Percentiles rank a stretch among this genome's conserved stretches.
Conservation (phyloP, 192 early-diverging fungal genomes). For the Spinellus fusiger region DNA sequence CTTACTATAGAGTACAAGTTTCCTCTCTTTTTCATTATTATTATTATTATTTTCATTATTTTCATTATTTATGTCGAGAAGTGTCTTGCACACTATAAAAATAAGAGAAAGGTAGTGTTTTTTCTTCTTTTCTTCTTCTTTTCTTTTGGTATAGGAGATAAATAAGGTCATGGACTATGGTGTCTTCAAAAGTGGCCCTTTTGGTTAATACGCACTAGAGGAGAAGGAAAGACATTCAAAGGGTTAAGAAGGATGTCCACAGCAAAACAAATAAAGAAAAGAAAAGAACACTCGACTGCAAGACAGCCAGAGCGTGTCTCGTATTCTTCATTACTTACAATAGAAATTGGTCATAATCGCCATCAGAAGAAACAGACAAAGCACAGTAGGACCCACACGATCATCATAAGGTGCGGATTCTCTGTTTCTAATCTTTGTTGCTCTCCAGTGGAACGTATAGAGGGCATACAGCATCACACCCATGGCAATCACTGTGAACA, state of each 20-base stretch:
- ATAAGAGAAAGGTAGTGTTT: too few relatives aligned
- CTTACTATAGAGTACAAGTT: too few relatives aligned
- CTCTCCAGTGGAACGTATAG: slow-evolving; percentile 73
- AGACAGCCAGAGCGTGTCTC: too few relatives aligned
- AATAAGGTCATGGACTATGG: too few relatives aligned
- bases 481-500: slow-evolving; percentile 58
- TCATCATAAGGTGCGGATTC: slow-evolving; percentile 79
- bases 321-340: slow-evolving; percentile 18
- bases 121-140: too few relatives aligned
- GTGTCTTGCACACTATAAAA: too few relatives aligned
- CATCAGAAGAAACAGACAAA: slow-evolving; percentile 60
- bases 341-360: slow-evolving; percentile 72
- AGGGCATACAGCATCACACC: slow-evolving; percentile 77
- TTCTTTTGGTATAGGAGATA: too few relatives aligned
- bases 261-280: too few relatives aligned
- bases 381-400: slow-evolving; percentile 63
- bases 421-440: slow-evolving; percentile 66
- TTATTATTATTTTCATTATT: too few relatives aligned
- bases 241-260: background rate
- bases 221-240: background rate
- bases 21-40: too few relatives aligned
- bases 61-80: too few relatives aligned
- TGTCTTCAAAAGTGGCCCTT: background rate
- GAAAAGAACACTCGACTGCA: too few relatives aligned
- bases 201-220: background rate